Percentiles rank a stretch among this genome's conserved stretches.
These are phyloP conservation scores for Xylaria sp. DNA, from an alignment of 2,329 filamentous ascomycete species.

Conservation along the genomic window DNA sequence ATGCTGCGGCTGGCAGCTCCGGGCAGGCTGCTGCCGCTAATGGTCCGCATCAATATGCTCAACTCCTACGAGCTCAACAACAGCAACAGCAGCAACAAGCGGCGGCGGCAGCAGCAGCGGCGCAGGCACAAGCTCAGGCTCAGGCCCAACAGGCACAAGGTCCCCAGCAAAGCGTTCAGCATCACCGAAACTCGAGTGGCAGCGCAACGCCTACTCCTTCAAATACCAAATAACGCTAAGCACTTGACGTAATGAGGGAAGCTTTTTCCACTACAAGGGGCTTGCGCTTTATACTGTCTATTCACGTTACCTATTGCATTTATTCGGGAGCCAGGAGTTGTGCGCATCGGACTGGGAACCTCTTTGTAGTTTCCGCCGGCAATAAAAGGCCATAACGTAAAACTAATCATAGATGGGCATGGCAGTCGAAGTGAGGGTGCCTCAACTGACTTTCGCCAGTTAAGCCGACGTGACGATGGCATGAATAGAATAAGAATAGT, in stretches of 20 bases:
- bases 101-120: constrained; percentile 45
- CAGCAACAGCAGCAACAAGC: constrained; percentile 57
- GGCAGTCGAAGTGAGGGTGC: neutral
- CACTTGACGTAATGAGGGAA: neutral
- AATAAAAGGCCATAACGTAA: constrained; percentile 9
- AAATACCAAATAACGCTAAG: constrained; percentile 37
- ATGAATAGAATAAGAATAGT: constrained; percentile 29
- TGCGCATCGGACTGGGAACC: constrained; percentile 8
- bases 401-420: constrained; percentile 22
- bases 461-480: constrained; percentile 22
- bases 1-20: constrained; percentile 62
- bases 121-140: constrained; percentile 39
- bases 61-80: constrained; percentile 67
- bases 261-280: too few species aligned
- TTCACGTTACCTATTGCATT: constrained; percentile 22
- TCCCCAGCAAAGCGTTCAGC: constrained; percentile 45
- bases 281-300: neutral
- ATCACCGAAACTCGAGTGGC: constrained; percentile 46
- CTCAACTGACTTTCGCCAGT: constrained; percentile 1
- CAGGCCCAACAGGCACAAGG: constrained; percentile 39
- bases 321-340: constrained; percentile 20
- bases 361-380: constrained; percentile 14
- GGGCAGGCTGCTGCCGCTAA: constrained; percentile 61
- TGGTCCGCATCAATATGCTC: constrained; percentile 68
- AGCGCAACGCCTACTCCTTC: constrained; percentile 46